Base-by-base conservation (phyloP, 352 stramenopile genomes). In the Phytopythium montanum region DNA sequence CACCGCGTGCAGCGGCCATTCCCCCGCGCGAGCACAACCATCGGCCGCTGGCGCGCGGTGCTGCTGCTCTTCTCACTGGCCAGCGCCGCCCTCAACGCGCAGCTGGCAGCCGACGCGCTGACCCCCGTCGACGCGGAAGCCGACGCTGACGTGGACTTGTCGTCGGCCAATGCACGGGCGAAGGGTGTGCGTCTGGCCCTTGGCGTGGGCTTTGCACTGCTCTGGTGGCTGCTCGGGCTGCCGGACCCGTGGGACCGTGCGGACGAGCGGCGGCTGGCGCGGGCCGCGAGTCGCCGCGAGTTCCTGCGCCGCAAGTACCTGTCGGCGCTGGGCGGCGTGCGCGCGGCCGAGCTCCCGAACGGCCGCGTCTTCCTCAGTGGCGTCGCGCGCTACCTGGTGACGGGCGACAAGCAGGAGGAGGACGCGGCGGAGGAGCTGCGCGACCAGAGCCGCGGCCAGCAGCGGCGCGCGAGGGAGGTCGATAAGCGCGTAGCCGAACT, bases 331-430 rank as follows among this genome's bases (percentile, higher is more conserved):
- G 9, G 39, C 19, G 14, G 19, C 0, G 39, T 62, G 16, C 70
- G 66, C 33, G 64, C 72, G 3, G 45, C 56, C 3, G 42, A 13
- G 2, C 31, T n/a, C 9, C 61, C 88, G 7, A 66, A 50, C 0
- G 84, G 84, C 2, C 79, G 69, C 29, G 74, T 91, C 1, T 92
- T 89, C 54, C 76, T 90, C 61, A 91, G 91, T 41, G 84, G 84
- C 31, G 73, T 93, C 0, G 77, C 81, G 13, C 59, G 67, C 41
- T 92, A 88, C 53, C 60, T 92, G 19, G 69, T 90, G 31, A 92
- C 78, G 19, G 84, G 84, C 25, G 73, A 90, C 67, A 81, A 85
- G 36, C 59, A 55, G 16, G 84, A 91, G 41, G 71, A 90, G 61
- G 84, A 91, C 54, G 76, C 72, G 14, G 81, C 78, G 8, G 81